Evolutionary conservation across 345 rosid genomes (phyloP).

Genomic region (Anacardium occidentale): DNA sequence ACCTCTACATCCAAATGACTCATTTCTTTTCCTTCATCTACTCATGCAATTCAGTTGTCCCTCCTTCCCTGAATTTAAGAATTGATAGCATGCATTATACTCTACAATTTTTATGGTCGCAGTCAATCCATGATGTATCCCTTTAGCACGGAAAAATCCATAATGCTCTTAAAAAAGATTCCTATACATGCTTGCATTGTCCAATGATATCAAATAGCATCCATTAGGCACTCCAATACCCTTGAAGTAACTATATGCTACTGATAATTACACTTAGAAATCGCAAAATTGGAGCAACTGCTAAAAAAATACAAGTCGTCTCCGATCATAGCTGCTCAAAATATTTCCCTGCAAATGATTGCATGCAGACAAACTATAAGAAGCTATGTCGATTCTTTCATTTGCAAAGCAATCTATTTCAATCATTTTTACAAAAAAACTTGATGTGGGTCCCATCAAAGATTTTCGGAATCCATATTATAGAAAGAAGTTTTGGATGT

Average conservation of each 20-base stretch:
- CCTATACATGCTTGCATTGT: not conserved
- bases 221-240: not conserved
- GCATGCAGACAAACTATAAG: not conserved
- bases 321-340: not conserved
- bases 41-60: slow-evolving; percentile 1
- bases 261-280: not conserved
- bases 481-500: too few species aligned
- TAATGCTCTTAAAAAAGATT: not conserved
- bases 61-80: too few species aligned
- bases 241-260: not conserved
- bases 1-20: not conserved
- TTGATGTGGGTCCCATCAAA: too few species aligned
- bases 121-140: not conserved
- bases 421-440: not conserved
- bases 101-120: not conserved
- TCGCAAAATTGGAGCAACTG: not conserved
- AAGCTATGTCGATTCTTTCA: not conserved
- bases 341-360: not conserved
- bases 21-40: not conserved
- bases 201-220: not conserved
- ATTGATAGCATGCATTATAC: not conserved
- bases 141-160: not conserved
- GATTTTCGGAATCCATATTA: too few species aligned
- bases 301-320: not conserved
- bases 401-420: not conserved